Percentiles rank a stretch among this genome's conserved stretches.
Conservation (phyloP, 768 basidiomycete genomes). For the Stropharia rugosoannulata region DNA sequence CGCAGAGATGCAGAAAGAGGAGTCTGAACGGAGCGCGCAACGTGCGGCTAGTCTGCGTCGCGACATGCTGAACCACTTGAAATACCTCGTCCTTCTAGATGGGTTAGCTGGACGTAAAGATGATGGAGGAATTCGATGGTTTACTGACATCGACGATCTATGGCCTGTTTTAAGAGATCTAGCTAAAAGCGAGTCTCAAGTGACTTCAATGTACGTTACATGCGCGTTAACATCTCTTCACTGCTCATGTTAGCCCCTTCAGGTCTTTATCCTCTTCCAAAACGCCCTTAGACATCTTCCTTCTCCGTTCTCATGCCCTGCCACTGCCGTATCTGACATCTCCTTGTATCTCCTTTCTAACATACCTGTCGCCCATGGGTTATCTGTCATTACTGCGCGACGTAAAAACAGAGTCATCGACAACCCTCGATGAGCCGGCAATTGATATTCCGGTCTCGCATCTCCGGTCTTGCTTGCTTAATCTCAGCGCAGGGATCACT, state of each 20-base stretch:
- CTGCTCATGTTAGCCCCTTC: background rate
- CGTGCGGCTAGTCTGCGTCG: slow-evolving; percentile 50
- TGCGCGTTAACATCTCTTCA: slow-evolving; percentile 6
- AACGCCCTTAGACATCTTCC: slow-evolving; percentile 70
- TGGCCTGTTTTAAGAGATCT: slow-evolving; percentile 47
- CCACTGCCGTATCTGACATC: slow-evolving; percentile 71
- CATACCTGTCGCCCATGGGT: slow-evolving; percentile 64
- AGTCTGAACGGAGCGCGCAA: slow-evolving; percentile 47
- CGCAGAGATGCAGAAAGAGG: slow-evolving; percentile 55
- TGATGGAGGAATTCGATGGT: slow-evolving; percentile 72
- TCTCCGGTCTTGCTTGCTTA: slow-evolving; percentile 45
- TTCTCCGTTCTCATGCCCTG: slow-evolving; percentile 62
- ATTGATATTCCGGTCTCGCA: slow-evolving; percentile 55
- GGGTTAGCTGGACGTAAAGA: slow-evolving; percentile 60
- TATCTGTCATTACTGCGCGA: slow-evolving; percentile 62
- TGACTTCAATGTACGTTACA: slow-evolving; percentile 50
- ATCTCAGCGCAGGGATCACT: slow-evolving; percentile 46
- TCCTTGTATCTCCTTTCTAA: slow-evolving; percentile 72
- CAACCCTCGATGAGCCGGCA: slow-evolving; percentile 25
- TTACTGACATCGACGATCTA: slow-evolving; percentile 61
- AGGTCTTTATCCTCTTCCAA: slow-evolving; percentile 38
- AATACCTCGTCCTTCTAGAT: slow-evolving; percentile 74
- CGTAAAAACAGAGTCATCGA: slow-evolving; percentile 14
- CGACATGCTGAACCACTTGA: slow-evolving; percentile 53
- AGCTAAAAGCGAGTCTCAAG: slow-evolving; percentile 52